A percentile compares a stretch with the other conserved stretches of the same genome.
phyloP scores from a whole-genome alignment of 1,284 basidiomycete genomes.

The Rhodotorula sp. region DNA sequence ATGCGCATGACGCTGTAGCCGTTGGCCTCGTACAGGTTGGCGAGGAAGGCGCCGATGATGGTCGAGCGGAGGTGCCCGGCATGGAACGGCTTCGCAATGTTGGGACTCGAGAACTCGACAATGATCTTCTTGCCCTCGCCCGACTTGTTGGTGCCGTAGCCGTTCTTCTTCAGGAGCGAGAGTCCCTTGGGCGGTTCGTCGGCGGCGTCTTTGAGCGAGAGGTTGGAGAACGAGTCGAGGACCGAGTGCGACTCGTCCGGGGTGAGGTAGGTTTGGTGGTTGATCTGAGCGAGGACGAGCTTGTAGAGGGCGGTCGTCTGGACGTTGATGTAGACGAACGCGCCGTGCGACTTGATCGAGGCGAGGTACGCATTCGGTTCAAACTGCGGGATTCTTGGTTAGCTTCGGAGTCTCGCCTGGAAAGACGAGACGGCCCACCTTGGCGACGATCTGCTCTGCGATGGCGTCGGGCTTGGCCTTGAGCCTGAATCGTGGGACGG shows the following conservation, averaged over 20 bases:
- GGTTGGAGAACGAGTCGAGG: constrained; percentile 24
- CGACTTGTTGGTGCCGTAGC: constrained; percentile 53
- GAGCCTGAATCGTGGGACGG: constrained; percentile 84
- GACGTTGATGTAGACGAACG: constrained; percentile 79
- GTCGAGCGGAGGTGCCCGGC: constrained; percentile 95
- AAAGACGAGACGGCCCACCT: constrained; percentile 56
- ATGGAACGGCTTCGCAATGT: constrained; percentile 98
- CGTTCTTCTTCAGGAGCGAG: constrained; percentile 53
- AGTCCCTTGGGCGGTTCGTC: constrained; percentile 43
- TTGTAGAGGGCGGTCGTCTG: constrained; percentile 70
- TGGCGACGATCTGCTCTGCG: constrained; percentile 68
- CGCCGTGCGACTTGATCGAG: constrained; percentile 65
- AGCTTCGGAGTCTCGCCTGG: too few species aligned
- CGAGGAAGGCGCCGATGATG: constrained; percentile 92
- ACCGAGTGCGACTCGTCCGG: constrained; percentile 34
- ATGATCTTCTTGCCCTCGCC: constrained; percentile 73
- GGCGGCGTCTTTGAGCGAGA: constrained; percentile 33
- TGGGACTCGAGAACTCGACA: constrained; percentile 89
- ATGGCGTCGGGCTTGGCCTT: constrained; percentile 78
- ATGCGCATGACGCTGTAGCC: constrained; percentile 88
- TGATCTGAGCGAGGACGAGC: constrained; percentile 76
- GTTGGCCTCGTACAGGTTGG: constrained; percentile 86
- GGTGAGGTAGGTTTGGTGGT: constrained; percentile 62
- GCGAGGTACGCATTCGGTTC: constrained; percentile 57
- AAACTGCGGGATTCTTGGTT: constrained; percentile 49